phyloP scores from a whole-genome alignment of 768 basidiomycete genomes.

The Lanmaoa pseudosensibilis region DNA sequence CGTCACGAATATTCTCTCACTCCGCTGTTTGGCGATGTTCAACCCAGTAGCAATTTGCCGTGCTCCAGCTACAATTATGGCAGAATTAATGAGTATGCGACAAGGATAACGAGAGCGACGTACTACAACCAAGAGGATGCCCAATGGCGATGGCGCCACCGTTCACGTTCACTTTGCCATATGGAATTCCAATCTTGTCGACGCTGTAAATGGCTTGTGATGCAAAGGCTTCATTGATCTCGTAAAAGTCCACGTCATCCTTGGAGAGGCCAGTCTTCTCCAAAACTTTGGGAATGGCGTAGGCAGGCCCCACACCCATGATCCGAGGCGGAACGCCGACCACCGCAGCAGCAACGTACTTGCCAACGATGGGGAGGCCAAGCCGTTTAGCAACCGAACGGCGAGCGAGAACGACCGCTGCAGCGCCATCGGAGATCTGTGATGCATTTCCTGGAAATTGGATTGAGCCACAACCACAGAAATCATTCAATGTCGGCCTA shows the following conservation, averaged over 20 bases:
- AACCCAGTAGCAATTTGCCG: slow-evolving; percentile 86
- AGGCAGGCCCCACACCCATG: slow-evolving; percentile 92
- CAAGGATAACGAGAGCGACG: slow-evolving; percentile 33
- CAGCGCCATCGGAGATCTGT: slow-evolving; percentile 91
- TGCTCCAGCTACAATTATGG: slow-evolving; percentile 59
- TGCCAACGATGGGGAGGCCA: slow-evolving; percentile 84
- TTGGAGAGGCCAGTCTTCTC: slow-evolving; percentile 61
- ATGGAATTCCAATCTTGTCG: slow-evolving; percentile 65
- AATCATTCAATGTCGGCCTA: slow-evolving; percentile 19
- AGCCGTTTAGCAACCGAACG: slow-evolving; percentile 79
- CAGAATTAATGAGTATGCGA: slow-evolving; percentile 5
- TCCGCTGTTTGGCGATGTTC: slow-evolving; percentile 76
- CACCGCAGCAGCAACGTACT: slow-evolving; percentile 68
- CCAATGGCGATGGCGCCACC: slow-evolving; percentile 91
- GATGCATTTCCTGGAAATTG: slow-evolving; percentile 64
- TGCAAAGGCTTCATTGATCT: slow-evolving; percentile 93
- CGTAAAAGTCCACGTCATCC: slow-evolving; percentile 84
- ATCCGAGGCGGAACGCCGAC: slow-evolving; percentile 84
- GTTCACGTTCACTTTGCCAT: slow-evolving; percentile 79
- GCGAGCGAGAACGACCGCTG: slow-evolving; percentile 81
- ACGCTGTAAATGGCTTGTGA: slow-evolving; percentile 76
- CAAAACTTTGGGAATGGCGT: slow-evolving; percentile 78
- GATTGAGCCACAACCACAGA: slow-evolving; percentile 1
- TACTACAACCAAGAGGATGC: slow-evolving; percentile 84
- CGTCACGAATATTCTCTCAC: slow-evolving; percentile 77